Conservation (phyloP, 179 eudicot species). For the Camellia oleifera region DNA sequence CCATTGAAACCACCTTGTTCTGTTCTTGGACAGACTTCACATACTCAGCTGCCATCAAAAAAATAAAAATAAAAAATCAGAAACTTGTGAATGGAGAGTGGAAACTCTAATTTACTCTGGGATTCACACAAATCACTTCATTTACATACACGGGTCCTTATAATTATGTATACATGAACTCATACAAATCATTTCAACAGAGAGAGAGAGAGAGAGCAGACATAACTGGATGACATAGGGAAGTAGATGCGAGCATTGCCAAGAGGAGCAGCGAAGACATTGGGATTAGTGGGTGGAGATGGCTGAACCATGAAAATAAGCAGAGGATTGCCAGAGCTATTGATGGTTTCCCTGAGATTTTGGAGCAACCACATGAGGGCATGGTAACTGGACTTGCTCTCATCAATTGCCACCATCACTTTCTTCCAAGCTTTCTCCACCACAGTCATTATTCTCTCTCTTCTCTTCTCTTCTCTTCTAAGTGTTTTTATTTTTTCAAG, state of each 20-base stretch:
- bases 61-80: background rate
- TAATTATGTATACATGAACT: too few species aligned
- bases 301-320: slow-evolving; percentile 18
- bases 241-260: slow-evolving; percentile 21
- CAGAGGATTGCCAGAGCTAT: background rate
- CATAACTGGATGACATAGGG: slow-evolving; percentile 7
- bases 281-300: slow-evolving; percentile 5
- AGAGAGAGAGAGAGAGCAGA: background rate
- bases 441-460: background rate
- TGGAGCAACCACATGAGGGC: slow-evolving; percentile 26
- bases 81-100: background rate
- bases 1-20: slow-evolving; percentile 21
- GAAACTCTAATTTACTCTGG: background rate
- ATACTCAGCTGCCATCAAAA: slow-evolving; percentile 8
- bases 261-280: slow-evolving; percentile 16
- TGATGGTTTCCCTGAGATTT: slow-evolving; percentile 20
- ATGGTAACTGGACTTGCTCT: slow-evolving; percentile 23
- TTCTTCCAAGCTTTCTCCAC: slow-evolving; percentile 5
- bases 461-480: too few species aligned
- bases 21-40: slow-evolving; percentile 18
- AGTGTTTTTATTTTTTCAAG: background rate
- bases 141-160: too few species aligned
- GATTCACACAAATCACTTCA: background rate
- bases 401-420: slow-evolving; percentile 35
- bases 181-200: background rate